Conservation (phyloP, 768 basidiomycete species). For the Lactarius indigo region DNA sequence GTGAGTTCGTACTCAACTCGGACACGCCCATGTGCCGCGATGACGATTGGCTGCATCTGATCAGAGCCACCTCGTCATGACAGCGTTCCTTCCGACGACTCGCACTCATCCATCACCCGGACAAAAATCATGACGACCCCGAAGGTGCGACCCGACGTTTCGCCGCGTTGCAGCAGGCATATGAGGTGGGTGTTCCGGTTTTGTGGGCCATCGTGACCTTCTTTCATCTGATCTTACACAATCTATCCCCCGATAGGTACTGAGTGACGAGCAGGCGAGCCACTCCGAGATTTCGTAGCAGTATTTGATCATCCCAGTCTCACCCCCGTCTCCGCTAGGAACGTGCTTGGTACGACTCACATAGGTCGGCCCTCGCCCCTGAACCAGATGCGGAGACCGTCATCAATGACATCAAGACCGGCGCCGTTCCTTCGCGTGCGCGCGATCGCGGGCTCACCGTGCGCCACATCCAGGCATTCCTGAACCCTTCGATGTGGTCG, state of each 20-base stretch:
- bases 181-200: constrained; percentile 60
- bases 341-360: constrained; percentile 97
- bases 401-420: constrained; percentile 80
- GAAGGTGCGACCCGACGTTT: constrained; percentile 88
- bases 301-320: background rate
- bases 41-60: constrained; percentile 12
- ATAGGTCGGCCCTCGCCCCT: constrained; percentile 73
- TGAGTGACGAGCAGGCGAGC: constrained; percentile 91
- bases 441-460: constrained; percentile 74
- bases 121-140: constrained; percentile 80
- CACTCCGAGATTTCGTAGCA: background rate
- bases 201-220: background rate
- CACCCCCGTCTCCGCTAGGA: constrained; percentile 50
- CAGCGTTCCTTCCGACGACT: constrained; percentile 81
- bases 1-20: constrained; percentile 36
- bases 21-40: background rate
- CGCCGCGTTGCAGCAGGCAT: constrained; percentile 87
- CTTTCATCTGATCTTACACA: background rate
- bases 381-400: constrained; percentile 82
- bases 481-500: constrained; percentile 67
- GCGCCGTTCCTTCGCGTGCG: constrained; percentile 50
- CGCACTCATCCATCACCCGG: constrained; percentile 82
- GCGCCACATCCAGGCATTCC: constrained; percentile 79
- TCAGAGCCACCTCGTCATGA: constrained; percentile 7
- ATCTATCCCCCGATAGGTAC: constrained; percentile 50